Conservation (phyloP, 2,329 filamentous ascomycete genomes). For the Fusarium odoratissimum region DNA sequence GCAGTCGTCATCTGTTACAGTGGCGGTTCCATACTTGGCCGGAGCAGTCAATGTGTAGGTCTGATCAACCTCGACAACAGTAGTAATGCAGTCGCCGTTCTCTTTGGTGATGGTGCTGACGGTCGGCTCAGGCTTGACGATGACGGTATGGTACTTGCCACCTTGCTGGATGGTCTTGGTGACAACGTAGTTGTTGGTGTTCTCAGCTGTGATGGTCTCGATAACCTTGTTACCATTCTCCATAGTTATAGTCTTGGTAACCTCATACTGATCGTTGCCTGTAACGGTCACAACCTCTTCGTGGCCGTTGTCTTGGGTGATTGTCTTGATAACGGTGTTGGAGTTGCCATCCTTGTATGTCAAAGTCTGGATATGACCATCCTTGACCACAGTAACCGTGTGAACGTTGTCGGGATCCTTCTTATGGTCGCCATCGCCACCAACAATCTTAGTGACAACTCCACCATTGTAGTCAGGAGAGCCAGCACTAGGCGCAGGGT, state of each 20-base stretch:
- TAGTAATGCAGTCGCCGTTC: slow-evolving; percentile 33
- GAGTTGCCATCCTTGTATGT: slow-evolving; percentile 23
- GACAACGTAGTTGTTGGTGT: slow-evolving; percentile 24
- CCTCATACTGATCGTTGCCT: background rate
- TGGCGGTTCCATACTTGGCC: slow-evolving; percentile 40
- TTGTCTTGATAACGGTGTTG: slow-evolving; percentile 21
- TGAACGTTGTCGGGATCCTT: slow-evolving; percentile 1
- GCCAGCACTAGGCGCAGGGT: slow-evolving; percentile 21
- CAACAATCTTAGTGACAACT: slow-evolving; percentile 24
- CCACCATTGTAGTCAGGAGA: slow-evolving; percentile 18
- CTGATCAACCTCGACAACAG: slow-evolving; percentile 26
- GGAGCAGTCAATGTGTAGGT: slow-evolving; percentile 43
- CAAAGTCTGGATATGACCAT: slow-evolving; percentile 34
- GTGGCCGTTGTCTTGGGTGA: slow-evolving; percentile 30
- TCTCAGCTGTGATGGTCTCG: slow-evolving; percentile 33
- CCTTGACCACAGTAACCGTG: slow-evolving; percentile 31
- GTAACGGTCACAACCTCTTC: slow-evolving; percentile 26
- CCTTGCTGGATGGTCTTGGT: slow-evolving; percentile 42
- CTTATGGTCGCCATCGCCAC: background rate
- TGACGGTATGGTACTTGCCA: slow-evolving; percentile 39
- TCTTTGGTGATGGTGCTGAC: slow-evolving; percentile 35
- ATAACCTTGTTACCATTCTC: slow-evolving; percentile 25
- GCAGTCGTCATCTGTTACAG: slow-evolving; percentile 35
- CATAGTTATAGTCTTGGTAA: slow-evolving; percentile 27
- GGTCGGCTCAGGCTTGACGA: slow-evolving; percentile 31